Evolutionary conservation across 2,329 filamentous ascomycete genomes (phyloP).

Genomic region (Hymenoscyphus repandus): DNA sequence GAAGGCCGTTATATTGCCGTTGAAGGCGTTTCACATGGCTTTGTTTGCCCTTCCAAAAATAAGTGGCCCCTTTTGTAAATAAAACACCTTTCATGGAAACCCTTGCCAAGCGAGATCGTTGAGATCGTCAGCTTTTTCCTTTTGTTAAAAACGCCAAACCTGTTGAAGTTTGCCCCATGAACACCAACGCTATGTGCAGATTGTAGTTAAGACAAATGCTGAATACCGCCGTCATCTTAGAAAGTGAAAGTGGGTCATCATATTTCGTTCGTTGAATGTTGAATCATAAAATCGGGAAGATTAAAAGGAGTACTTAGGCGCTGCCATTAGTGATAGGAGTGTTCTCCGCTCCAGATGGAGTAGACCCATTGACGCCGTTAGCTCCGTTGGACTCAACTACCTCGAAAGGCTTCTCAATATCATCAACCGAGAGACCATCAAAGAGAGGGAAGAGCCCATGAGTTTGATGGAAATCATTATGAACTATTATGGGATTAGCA

Average conservation of each 20-base stretch:
- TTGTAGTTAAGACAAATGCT: conserved; percentile 16
- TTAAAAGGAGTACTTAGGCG: background rate
- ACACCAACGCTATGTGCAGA: conserved; percentile 21
- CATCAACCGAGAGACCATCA: conserved; percentile 65
- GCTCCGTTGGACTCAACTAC: conserved; percentile 10
- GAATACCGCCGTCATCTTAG: conserved; percentile 2
- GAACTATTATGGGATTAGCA: conserved; percentile 51
- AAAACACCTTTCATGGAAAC: background rate
- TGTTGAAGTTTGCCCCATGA: conserved; percentile 6
- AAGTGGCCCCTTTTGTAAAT: too few species aligned
- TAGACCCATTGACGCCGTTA: conserved; percentile 13
- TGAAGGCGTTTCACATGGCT: too few species aligned
- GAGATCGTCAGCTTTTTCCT: background rate
- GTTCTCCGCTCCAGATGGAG: conserved; percentile 12
- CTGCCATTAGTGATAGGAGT: conserved; percentile 19
- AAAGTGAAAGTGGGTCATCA: conserved; percentile 6
- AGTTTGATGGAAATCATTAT: conserved; percentile 93
- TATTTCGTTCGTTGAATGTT: conserved; percentile 24
- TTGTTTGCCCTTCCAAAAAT: too few species aligned
- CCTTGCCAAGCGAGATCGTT: background rate
- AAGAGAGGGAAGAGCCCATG: conserved; percentile 82
- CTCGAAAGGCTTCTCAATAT: conserved; percentile 47
- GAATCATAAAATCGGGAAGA: conserved; percentile 29
- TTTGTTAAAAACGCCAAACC: conserved; percentile 5
- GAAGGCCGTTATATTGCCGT: too few species aligned